Percentiles rank a stretch among this genome's conserved stretches.
Conservation (phyloP, 73 alveolate genomes). For the Paramecium bursaria region DNA sequence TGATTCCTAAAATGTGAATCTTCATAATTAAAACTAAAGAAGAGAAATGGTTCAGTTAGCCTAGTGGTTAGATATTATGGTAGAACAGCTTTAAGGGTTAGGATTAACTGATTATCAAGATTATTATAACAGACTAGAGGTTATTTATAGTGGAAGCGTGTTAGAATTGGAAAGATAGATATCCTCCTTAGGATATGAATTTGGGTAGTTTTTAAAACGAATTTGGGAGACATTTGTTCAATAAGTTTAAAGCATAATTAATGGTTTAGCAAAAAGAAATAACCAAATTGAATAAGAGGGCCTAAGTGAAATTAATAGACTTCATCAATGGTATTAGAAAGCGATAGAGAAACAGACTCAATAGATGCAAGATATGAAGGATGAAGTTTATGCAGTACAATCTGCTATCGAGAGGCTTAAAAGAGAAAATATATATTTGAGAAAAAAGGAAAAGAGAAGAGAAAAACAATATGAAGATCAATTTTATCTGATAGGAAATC, state of each 20-base stretch:
- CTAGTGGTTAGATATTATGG: constrained; percentile 48
- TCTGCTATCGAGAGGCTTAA: not conserved
- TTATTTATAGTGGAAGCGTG: not conserved
- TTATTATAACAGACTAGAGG: constrained; percentile 21
- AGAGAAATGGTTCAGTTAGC: constrained; percentile 53
- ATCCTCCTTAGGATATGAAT: constrained; percentile 11
- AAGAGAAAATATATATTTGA: constrained; percentile 22
- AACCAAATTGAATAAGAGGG: constrained; percentile 19
- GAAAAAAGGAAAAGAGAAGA: constrained; percentile 50
- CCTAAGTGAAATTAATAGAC: not conserved
- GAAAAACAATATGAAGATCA: not conserved
- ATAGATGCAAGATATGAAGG: constrained; percentile 20
- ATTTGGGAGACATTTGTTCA: constrained; percentile 24
- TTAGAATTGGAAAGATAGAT: constrained; percentile 34
- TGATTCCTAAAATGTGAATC: constrained; percentile 39
- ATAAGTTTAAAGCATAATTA: constrained; percentile 3
- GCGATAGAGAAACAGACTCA: constrained; percentile 31
- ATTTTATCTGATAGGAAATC: not conserved
- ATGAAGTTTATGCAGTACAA: not conserved
- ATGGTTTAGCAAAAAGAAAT: constrained; percentile 11
- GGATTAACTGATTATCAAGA: constrained; percentile 45
- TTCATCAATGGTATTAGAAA: constrained; percentile 3
- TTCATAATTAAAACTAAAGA: constrained; percentile 29
- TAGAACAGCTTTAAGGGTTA: constrained; percentile 16
- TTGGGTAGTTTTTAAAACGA: constrained; percentile 31